Percentiles rank a stretch among this genome's conserved stretches.
Conservation (phyloP, 345 rosid species). For the Rhizophora mangle region DNA sequence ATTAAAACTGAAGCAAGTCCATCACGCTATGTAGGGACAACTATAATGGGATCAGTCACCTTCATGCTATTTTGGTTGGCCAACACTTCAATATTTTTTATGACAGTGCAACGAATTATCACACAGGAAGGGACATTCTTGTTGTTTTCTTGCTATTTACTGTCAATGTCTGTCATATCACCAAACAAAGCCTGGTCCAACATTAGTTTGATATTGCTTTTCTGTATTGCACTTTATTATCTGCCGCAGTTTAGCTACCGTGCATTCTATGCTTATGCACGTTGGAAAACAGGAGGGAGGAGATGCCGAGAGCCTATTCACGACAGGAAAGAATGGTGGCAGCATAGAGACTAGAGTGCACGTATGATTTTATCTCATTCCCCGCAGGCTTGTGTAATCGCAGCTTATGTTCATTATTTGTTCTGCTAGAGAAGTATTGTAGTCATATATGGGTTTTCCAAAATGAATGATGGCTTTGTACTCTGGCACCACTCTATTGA, state of each 20-base stretch:
- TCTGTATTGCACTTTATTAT: background rate
- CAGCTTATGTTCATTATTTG: no score
- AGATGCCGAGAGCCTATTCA: background rate
- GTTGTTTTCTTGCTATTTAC: background rate
- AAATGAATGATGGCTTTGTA: no score
- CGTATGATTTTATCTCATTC: background rate
- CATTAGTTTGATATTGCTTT: background rate
- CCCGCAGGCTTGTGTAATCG: no score
- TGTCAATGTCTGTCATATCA: slow-evolving; percentile 5
- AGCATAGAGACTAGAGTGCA: background rate
- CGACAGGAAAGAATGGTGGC: background rate
- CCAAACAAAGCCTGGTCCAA: background rate
- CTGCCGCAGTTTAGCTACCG: background rate
- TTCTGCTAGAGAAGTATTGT: no score
- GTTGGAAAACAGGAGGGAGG: background rate
- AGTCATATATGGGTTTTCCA: no score
- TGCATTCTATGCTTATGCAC: background rate
- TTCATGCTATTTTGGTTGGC: background rate
- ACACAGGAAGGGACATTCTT: background rate
- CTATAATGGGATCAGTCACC: background rate
- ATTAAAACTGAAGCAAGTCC: background rate
- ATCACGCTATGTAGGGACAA: background rate
- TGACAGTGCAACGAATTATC: background rate
- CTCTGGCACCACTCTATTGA: no score
- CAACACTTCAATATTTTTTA: background rate